Evolutionary conservation across 441 rosid species (phyloP).

Genomic region (Euphorbia neoarborescens): DNA sequence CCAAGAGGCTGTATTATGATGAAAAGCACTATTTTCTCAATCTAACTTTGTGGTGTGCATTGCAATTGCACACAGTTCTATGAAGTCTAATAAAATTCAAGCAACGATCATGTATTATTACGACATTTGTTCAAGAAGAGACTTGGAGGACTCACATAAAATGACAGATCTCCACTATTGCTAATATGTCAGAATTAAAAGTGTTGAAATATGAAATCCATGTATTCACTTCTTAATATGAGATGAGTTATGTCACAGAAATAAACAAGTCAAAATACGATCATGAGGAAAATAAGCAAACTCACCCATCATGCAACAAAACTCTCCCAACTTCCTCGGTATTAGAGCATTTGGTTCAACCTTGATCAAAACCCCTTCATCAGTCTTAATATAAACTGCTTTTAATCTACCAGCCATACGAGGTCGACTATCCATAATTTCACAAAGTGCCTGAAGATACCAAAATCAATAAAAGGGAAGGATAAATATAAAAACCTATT

Average conservation of each 20-base stretch:
- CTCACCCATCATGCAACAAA: constrained; percentile 58
- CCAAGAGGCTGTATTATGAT: background rate
- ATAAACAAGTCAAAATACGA: background rate
- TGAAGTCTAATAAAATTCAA: background rate
- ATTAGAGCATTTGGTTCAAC: constrained; percentile 62
- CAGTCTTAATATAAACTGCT: constrained; percentile 54
- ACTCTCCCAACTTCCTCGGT: constrained; percentile 56
- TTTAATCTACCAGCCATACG: constrained; percentile 58
- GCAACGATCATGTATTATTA: background rate
- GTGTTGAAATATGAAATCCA: background rate
- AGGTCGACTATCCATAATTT: constrained; percentile 57
- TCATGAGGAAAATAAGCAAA: background rate
- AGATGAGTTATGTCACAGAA: background rate
- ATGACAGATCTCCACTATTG: background rate
- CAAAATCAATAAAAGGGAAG: background rate
- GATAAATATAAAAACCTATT: background rate
- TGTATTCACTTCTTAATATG: background rate
- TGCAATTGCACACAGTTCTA: background rate
- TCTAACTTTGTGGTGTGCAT: background rate
- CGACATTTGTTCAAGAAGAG: background rate
- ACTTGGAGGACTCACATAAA: background rate
- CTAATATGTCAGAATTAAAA: too few relatives aligned
- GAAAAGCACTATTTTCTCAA: background rate
- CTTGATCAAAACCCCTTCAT: constrained; percentile 56
- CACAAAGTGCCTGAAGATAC: constrained; percentile 47